Conservation (phyloP, 169 alveolate species). For the Cryptosporidium sp. region DNA sequence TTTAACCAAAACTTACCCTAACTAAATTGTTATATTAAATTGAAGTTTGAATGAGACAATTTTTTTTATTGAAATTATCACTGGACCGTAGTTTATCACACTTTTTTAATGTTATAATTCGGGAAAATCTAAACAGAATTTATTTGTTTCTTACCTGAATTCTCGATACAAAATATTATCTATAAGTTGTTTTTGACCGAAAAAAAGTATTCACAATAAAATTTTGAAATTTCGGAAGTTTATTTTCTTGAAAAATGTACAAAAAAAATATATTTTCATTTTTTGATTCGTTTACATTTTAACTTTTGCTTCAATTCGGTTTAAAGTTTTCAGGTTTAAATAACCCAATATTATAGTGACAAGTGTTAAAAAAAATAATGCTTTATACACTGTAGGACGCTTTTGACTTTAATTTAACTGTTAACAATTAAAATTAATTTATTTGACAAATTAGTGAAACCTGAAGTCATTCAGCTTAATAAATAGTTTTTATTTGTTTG, state of each 20-base stretch:
- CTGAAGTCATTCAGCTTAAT: background rate
- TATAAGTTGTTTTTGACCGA: background rate
- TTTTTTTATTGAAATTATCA: background rate
- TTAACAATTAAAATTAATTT: background rate
- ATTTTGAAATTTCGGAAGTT: background rate
- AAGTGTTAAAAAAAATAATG: too few relatives aligned
- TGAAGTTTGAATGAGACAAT: background rate
- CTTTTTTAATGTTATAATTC: background rate
- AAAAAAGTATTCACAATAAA: background rate
- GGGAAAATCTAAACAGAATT: background rate
- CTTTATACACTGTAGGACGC: background rate
- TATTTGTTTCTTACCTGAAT: background rate
- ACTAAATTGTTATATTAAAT: background rate
- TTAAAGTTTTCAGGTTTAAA: too few relatives aligned
- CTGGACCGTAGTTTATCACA: background rate
- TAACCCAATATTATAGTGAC: background rate
- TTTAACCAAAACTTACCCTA: conserved; percentile 11
- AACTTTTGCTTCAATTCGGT: too few relatives aligned
- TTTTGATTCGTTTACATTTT: background rate
- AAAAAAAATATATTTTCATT: too few relatives aligned
- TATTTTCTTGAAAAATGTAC: background rate
- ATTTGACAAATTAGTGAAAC: background rate
- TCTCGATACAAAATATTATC: background rate
- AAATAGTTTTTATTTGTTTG: background rate
- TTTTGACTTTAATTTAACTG: background rate